A percentile compares a stretch with the other conserved stretches of the same genome.
Evolutionary conservation across 345 rosid species (phyloP).

Genomic region (Eucalyptus caleyi): DNA sequence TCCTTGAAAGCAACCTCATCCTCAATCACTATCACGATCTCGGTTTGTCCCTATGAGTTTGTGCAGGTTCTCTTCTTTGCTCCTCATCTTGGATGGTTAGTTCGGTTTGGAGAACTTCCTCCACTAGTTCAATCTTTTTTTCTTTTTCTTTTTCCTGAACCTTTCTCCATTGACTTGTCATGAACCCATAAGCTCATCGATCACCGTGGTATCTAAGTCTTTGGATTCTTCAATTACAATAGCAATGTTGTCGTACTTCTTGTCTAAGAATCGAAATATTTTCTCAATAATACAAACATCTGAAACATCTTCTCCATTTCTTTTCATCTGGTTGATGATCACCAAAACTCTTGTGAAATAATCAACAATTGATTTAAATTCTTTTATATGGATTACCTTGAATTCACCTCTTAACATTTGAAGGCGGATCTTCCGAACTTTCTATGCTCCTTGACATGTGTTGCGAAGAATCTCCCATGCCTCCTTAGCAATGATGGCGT

Average conservation of each 20-base stretch:
- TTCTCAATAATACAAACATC: too few species aligned
- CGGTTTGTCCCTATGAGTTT: background rate
- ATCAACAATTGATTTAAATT: too few species aligned
- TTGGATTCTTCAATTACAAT: too few species aligned
- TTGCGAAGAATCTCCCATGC: background rate
- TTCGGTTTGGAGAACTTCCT: background rate
- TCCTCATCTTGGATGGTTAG: background rate
- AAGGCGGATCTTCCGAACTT: background rate
- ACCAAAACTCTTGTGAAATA: too few species aligned
- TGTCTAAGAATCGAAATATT: too few species aligned
- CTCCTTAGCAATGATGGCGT: background rate
- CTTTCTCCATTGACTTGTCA: too few species aligned
- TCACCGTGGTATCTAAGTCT: too few species aligned
- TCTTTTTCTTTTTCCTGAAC: background rate
- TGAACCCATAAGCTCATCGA: too few species aligned
- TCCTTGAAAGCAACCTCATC: background rate
- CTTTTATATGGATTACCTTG: background rate
- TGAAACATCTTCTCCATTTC: too few species aligned
- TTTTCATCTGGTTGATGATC: too few species aligned
- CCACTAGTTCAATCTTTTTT: background rate
- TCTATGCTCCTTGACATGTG: background rate
- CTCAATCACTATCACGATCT: background rate
- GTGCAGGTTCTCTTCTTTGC: background rate
- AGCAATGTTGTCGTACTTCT: too few species aligned
- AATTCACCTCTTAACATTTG: background rate